phyloP scores from a whole-genome alignment of 2,329 filamentous ascomycete species.

The Calonectria pseudoturangicola region DNA sequence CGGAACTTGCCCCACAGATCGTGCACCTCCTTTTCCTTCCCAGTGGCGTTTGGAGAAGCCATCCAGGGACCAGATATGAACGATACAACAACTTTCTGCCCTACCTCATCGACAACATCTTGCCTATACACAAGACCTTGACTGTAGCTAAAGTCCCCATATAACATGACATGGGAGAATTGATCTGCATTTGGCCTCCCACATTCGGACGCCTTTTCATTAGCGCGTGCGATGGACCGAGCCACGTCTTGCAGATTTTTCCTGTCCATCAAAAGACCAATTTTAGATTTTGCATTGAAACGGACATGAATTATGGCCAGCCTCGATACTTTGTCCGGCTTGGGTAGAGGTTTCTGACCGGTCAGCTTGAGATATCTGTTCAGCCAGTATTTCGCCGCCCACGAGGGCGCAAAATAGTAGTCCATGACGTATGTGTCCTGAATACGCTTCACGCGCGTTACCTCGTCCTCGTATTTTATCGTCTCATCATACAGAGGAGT shows the following conservation, averaged over 20 bases:
- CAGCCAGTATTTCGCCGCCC: no score
- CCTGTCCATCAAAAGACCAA: neutral
- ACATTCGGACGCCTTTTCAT: neutral
- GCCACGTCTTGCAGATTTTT: neutral
- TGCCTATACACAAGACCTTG: neutral
- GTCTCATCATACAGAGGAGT: neutral
- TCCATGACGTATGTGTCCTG: no score
- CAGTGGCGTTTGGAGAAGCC: neutral
- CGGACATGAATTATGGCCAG: neutral
- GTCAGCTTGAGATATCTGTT: no score
- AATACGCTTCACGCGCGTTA: neutral
- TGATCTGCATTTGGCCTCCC: neutral
- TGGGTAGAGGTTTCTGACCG: neutral
- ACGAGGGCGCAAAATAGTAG: no score
- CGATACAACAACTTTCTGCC: neutral
- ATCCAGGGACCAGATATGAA: slow-evolving; percentile 1
- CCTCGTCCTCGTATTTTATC: neutral
- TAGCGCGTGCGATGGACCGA: neutral
- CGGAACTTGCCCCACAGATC: neutral
- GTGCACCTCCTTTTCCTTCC: neutral
- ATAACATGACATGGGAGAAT: neutral
- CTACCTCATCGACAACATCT: neutral
- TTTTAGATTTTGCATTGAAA: neutral
- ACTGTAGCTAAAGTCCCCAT: neutral
- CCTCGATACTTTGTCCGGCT: neutral